Evolutionary conservation across 1,284 basidiomycete genomes (phyloP), one percentile per base, ranked within the genome.

Genomic region (Cryptococcus sp.): DNA sequence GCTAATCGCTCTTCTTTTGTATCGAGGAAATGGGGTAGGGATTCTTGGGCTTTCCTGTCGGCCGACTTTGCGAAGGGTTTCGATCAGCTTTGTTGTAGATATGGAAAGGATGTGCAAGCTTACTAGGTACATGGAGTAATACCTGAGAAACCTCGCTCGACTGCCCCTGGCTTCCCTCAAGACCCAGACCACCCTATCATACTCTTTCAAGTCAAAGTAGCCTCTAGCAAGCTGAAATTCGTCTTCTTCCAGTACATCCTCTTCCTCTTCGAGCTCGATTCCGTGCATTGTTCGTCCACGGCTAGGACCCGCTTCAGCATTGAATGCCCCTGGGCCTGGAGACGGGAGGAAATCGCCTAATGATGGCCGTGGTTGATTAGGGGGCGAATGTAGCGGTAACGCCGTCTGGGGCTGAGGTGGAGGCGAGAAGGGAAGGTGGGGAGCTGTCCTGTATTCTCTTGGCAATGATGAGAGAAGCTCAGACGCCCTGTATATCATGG

Each of bases 91-190:
- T 17, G 5, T 2, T 7, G 20, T 6, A 29, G 20, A 47, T 10
- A 22, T 15, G 7, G 10, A 17, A 34, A 3, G n/a, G 47, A 38
- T 55, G 26, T 6, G 6, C 38, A 8, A 34, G 81, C 88, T 81
- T 74, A 94, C 93, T 74, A 98, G 80, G 74, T 88, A 98, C 60
- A 85, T 85, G 57, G 89, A 85, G 73, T 98, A 98, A 39, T 88
- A 78, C 50, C 83, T 82, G 64, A 98, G 72, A 76, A 97, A 98
- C 19, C 81, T 81, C 1, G 88, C 87, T 68, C 89, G 89, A 25
- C 85, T 78, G 59, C 88, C 88, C 64, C 75, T 83, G 64, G 87
- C 89, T 13, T 81, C 78, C 46, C 80, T 79, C 47, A 96, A 77
- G 53, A 85, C 78, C 66, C 87, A 84, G 7, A 85, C 84, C 41